Evolutionary conservation across 1,139 yeast species (phyloP).

Genomic region (Nematodospora anomalae): DNA sequence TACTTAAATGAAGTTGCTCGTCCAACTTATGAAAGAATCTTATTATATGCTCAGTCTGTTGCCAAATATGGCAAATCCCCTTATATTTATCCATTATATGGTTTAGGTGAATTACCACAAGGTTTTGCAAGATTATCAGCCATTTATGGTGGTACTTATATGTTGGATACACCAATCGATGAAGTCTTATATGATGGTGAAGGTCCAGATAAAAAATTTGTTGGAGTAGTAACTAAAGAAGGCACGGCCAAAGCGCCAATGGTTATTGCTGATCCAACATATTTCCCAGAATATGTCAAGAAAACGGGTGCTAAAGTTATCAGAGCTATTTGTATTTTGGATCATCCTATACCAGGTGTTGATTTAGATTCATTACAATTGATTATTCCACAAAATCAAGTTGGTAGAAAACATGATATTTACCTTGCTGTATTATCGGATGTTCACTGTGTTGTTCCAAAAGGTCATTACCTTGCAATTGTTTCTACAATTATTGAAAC

Average conservation of each 20-base stretch:
- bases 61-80: conserved; percentile 97
- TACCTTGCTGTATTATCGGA: conserved; percentile 90
- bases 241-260: conserved; percentile 91
- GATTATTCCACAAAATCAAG: conserved; percentile 95
- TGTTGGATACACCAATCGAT: conserved; percentile 95
- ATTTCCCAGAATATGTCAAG: conserved; percentile 87
- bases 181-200: conserved; percentile 61
- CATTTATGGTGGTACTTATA: conserved; percentile 97
- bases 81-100: conserved; percentile 92
- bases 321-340: conserved; percentile 90
- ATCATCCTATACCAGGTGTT: conserved; percentile 87
- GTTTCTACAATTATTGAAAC: conserved; percentile 95
- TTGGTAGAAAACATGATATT: conserved; percentile 89
- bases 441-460: conserved; percentile 88
- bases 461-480: conserved; percentile 89
- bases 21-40: conserved; percentile 84
- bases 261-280: conserved; percentile 97
- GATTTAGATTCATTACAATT: conserved; percentile 90
- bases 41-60: conserved; percentile 84
- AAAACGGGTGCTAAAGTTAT: conserved; percentile 86
- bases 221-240: conserved; percentile 87
- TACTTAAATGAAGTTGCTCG: conserved; percentile 88
- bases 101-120: conserved; percentile 96
- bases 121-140: conserved; percentile 97
- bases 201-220: conserved; percentile 62